Evolutionary conservation across 2,329 filamentous ascomycete species (phyloP), one percentile per base, ranked within the genome.

Genomic region (Aspergillus arachidicola): DNA sequence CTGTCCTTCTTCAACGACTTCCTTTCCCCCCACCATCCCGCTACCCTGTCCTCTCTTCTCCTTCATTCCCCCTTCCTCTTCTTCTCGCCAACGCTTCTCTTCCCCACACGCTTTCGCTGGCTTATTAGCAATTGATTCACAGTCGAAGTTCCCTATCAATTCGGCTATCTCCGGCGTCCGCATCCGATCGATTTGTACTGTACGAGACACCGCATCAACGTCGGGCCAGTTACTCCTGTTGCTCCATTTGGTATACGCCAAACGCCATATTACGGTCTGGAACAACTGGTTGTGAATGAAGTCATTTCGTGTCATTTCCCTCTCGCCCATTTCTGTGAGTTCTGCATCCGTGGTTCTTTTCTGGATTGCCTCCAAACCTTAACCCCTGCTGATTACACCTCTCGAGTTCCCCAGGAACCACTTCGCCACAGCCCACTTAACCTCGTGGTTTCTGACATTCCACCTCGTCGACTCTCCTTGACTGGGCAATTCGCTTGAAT

Each of bases 141-240:
- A 51, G 28, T n/a, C 16, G 3, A 51, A 32, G 34, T 51, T 19
- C 19, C 55, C 46, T 38, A 55, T 55, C 51, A 36, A 57, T 38
- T 70, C 70, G 68, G 68, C 67, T 75, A 73, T 71, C 73, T 71
- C 63, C 66, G 70, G 71, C 65, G 58, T 62, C 45, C 50, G 59
- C 57, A 50, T 48, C 72, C 72, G 71, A 71, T 69, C 73, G 71
- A 73, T 69, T 41, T 72, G 67, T 23, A 26, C 30, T 72, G 67
- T 23, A 36, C 30, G 16, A 21, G n/a, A 55, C 32, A 6, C 70
- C 50, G 54, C 34, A 51, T 48, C 46, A 36, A 45, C 50, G 4
- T 59, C n/a, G 21, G 21, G 28, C 23, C 45, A 48, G 30, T 55
- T 11, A 23, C 12, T 10, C 3, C 32, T 55, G 4, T 30, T 55